Base-by-base conservation (phyloP, 2,329 filamentous ascomycete genomes). In the Drechslerella coelobrocha region DNA sequence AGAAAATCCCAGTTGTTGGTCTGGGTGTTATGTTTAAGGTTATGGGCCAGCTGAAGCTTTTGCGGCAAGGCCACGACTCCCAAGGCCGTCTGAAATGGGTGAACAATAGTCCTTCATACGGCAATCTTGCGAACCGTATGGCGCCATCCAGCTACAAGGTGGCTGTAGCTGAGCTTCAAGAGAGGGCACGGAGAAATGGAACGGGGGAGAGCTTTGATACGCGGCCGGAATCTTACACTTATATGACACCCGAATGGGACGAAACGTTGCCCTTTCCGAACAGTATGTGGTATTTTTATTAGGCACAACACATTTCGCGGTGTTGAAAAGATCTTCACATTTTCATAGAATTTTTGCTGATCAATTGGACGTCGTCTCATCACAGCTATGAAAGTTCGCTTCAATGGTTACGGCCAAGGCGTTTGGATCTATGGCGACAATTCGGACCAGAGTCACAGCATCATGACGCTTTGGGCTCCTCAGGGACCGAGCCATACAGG, bases 201-300 rank as follows among this genome's bases (percentile, higher is more conserved):
- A 61, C 53, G 4, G 51, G 45, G 7, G 68, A 72, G 24, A 68
- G 53, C 23, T 72, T 73, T 34, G 65, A 69, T 31, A 69, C 57
- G 1, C 21, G 39, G 24, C 73, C 71, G 2, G 66, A 72, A 21
- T 55, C 61, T 5, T 65, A 74, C 17, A 72, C 65, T 6, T 74
- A 72, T 26, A 66, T 74, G n/a, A 74, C 73, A 1, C 73, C 71
- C 14, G 68, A 72, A 23, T 74, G 71, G 73, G 73, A 74, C 41
- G 63, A 74, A 37, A 59, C 72, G 4, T 56, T 73, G 61, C 68
- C 72, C 8, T 73, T 73, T 29, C 72, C 72, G 5, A 69, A 69
- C 34, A 69, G 65, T 69, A 69, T 29, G 65, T 69, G 29, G 51
- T 50, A 62, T 57, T 69, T 43, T 61, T 53, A 5, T 14, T 39